Evolutionary conservation across 2,329 filamentous ascomycete species (phyloP).

Genomic region (Colletotrichum karsti): DNA sequence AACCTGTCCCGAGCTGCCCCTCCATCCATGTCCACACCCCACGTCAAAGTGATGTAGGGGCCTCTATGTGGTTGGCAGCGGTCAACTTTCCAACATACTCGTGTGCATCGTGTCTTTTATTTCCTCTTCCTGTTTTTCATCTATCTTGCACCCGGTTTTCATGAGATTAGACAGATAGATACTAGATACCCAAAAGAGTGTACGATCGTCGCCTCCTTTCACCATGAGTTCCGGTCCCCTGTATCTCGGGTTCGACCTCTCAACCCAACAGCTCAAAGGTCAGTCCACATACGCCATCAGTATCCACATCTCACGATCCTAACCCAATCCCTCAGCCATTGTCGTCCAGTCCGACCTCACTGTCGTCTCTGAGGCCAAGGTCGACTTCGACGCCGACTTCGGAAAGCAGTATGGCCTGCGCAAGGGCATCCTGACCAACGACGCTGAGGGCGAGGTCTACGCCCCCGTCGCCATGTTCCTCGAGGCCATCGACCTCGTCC

Average conservation of each 20-base stretch:
- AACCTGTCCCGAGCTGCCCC: slow-evolving; percentile 23
- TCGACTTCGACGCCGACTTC: slow-evolving; percentile 93
- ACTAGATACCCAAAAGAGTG: neutral
- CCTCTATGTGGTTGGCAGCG: neutral
- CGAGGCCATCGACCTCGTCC: slow-evolving; percentile 88
- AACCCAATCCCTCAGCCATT: slow-evolving; percentile 64
- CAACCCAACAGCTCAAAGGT: slow-evolving; percentile 97
- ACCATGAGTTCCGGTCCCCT: slow-evolving; percentile 60
- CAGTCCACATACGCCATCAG: slow-evolving; percentile 29
- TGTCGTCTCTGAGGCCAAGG: slow-evolving; percentile 85
- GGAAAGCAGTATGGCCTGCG: slow-evolving; percentile 76
- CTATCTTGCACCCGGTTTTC: neutral
- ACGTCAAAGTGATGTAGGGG: slow-evolving; percentile 26
- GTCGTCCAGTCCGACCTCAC: slow-evolving; percentile 85
- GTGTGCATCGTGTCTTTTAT: neutral
- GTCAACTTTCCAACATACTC: slow-evolving; percentile 11
- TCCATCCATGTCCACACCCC: slow-evolving; percentile 24
- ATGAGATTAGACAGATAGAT: neutral
- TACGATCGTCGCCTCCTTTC: neutral
- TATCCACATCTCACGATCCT: neutral
- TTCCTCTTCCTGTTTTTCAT: neutral
- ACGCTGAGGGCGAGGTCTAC: slow-evolving; percentile 86
- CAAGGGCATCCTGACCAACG: slow-evolving; percentile 89
- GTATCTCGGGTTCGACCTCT: slow-evolving; percentile 94
- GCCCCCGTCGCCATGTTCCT: slow-evolving; percentile 95